A percentile compares a stretch with the other conserved stretches of the same genome.
Evolutionary conservation across 2,329 filamentous ascomycete genomes (phyloP).

Genomic region (Whalleya microplaca): DNA sequence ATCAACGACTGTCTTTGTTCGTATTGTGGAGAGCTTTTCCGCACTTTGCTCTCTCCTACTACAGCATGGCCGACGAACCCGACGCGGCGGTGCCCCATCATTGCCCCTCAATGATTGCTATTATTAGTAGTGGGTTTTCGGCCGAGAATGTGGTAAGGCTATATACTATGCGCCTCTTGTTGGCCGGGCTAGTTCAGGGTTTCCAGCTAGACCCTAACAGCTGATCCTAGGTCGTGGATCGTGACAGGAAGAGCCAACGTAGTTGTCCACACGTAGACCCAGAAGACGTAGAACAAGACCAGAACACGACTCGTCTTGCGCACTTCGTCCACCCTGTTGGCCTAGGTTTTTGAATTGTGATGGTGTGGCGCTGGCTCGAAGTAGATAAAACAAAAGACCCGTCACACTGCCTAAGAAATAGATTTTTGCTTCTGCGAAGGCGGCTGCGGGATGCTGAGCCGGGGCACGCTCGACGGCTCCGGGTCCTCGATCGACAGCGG

Average conservation of each 20-base stretch:
- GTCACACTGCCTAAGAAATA: constrained; percentile 38
- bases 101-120: not conserved
- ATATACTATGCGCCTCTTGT: not conserved
- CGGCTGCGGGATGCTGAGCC: constrained; percentile 36
- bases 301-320: constrained; percentile 8
- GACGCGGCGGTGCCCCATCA: no score
- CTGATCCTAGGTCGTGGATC: not conserved
- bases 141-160: not conserved
- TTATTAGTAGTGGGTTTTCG: not conserved
- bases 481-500: constrained; percentile 38
- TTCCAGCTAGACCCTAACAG: not conserved
- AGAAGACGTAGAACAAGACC: not conserved
- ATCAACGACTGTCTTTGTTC: no score
- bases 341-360: constrained; percentile 1
- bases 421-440: constrained; percentile 39
- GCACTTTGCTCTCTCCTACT: not conserved
- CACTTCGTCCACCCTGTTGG: constrained; percentile 1
- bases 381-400: constrained; percentile 23
- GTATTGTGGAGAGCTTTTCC: no score
- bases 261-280: not conserved
- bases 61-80: not conserved
- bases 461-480: constrained; percentile 31
- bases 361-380: constrained; percentile 9
- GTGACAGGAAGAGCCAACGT: not conserved
- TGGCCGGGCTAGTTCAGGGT: not conserved